A percentile compares a stretch with the other conserved stretches of the same genome.
Evolutionary conservation across 83 land plant genomes (phyloP).

Genomic region (Thuja plicata): DNA sequence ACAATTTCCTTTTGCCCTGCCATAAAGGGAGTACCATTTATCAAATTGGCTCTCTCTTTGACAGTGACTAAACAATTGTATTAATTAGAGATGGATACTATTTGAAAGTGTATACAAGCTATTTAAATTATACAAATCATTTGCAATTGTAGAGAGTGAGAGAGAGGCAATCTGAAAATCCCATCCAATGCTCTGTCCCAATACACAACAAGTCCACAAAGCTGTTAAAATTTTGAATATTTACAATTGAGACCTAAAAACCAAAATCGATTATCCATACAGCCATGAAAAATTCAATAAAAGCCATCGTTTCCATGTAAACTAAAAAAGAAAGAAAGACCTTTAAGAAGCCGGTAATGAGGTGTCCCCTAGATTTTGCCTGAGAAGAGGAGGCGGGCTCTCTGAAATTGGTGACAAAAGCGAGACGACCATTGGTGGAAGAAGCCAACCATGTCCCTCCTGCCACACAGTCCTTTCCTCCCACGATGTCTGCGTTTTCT

Average conservation of each 20-base stretch:
- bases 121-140: not conserved
- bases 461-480: slow-evolving; percentile 67
- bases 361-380: slow-evolving; percentile 64
- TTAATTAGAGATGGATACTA: no score
- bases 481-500: slow-evolving; percentile 44
- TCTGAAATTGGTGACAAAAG: slow-evolving; percentile 78
- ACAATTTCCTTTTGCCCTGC: no score
- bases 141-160: no score
- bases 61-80: no score
- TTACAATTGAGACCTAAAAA: not conserved
- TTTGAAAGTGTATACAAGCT: no score
- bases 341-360: slow-evolving; percentile 69
- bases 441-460: slow-evolving; percentile 95
- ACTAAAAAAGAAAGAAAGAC: slow-evolving; percentile 18
- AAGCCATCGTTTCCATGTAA: not conserved
- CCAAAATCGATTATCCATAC: not conserved
- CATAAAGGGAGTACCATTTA: no score
- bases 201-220: not conserved
- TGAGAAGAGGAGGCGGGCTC: slow-evolving; percentile 37
- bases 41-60: no score
- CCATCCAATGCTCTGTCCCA: not conserved
- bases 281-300: not conserved
- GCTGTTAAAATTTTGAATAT: not conserved
- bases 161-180: not conserved
- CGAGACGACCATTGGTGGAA: slow-evolving; percentile 65